Conservation (phyloP, 768 basidiomycete genomes). For the Paxillus rubicundulus region DNA sequence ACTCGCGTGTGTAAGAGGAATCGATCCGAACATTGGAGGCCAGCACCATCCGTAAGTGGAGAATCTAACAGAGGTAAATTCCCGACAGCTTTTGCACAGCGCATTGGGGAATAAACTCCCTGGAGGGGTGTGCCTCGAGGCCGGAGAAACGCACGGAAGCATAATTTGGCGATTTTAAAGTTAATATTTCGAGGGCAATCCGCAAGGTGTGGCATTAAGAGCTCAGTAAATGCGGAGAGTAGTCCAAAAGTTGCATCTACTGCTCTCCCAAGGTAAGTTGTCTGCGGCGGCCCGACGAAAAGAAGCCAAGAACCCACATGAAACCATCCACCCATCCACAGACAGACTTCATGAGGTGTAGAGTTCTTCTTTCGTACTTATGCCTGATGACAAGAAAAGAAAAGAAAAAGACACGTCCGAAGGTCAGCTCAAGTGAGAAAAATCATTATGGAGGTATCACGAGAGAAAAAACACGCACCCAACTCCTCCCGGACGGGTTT, state of each 20-base stretch:
- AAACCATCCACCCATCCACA: constrained; percentile 11
- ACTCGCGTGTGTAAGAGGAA: too few relatives aligned
- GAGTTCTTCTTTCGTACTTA: constrained; percentile 62
- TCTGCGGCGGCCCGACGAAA: neutral
- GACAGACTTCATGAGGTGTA: constrained; percentile 42
- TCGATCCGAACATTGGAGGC: too few relatives aligned
- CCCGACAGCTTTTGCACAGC: too few relatives aligned
- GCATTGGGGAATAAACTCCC: too few relatives aligned
- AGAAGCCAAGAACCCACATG: constrained; percentile 13
- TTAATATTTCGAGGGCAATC: neutral
- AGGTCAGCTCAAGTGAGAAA: neutral
- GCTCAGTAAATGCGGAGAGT: constrained; percentile 17
- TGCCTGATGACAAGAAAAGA: constrained; percentile 44
- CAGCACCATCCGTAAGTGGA: too few relatives aligned
- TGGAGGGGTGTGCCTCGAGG: too few relatives aligned
- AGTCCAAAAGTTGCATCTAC: constrained; percentile 27
- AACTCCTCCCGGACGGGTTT: constrained; percentile 88
- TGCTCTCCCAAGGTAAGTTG: constrained; percentile 1
- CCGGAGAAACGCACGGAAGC: neutral
- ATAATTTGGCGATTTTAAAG: neutral
- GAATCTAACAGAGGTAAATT: too few relatives aligned
- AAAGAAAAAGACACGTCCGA: neutral
- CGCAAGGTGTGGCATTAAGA: constrained; percentile 19
- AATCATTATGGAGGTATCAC: neutral
- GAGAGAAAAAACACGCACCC: constrained; percentile 47